A percentile compares a stretch with the other conserved stretches of the same genome.
Conservation (phyloP, 1,284 basidiomycete genomes). For the Trichosporon coremiiforme region DNA sequence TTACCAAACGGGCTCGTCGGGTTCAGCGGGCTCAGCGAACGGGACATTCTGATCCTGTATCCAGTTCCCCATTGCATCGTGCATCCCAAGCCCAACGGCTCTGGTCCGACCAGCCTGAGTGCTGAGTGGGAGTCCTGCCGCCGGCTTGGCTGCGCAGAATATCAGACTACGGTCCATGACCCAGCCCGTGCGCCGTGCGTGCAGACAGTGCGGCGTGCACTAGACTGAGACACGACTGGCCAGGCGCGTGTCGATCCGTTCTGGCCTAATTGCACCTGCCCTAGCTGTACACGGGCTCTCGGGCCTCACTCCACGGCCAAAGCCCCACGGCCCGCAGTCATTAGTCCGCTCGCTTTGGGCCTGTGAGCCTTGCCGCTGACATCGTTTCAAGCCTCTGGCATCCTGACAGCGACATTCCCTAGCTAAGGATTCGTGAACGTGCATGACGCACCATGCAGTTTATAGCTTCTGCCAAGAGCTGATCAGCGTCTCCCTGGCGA, state of each 20-base stretch:
- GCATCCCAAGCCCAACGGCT: not conserved
- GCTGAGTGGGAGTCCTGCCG: not conserved
- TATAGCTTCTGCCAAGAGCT: slow-evolving; percentile 5
- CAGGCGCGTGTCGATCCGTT: slow-evolving; percentile 3
- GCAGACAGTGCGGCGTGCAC: not conserved
- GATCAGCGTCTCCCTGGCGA: slow-evolving; percentile 2
- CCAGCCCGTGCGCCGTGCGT: not conserved
- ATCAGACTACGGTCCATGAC: not conserved
- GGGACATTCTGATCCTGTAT: not conserved
- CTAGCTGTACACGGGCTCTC: slow-evolving; percentile 19
- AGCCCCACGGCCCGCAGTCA: too few species aligned
- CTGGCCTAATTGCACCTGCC: slow-evolving; percentile 41
- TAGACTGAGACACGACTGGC: not conserved
- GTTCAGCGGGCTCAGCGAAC: not conserved
- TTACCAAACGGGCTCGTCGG: not conserved
- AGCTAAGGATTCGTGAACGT: slow-evolving; percentile 7
- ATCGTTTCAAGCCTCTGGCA: not conserved
- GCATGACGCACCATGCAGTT: slow-evolving; percentile 4
- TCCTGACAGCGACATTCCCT: not conserved
- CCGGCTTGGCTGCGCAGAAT: too few species aligned
- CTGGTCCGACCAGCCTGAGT: not conserved
- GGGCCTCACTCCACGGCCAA: not conserved
- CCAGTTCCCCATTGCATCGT: not conserved
- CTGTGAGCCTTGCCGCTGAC: slow-evolving; percentile 20
- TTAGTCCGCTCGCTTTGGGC: slow-evolving; percentile 29